These are phyloP conservation scores for Pichia gijzeniarum DNA, from an alignment of 805 yeast genomes.

Conservation along the genomic window DNA sequence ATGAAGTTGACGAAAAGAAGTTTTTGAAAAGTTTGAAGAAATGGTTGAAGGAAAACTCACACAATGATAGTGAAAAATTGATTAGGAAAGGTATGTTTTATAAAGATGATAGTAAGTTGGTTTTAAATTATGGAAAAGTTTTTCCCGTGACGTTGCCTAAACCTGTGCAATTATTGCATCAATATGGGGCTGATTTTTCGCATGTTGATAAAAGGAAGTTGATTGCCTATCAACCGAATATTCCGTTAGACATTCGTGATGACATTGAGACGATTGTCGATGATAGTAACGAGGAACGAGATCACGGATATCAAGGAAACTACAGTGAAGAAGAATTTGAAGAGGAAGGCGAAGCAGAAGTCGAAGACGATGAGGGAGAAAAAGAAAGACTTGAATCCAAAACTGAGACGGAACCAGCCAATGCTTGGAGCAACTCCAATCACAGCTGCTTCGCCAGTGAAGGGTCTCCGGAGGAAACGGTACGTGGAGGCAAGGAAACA, in stretches of 20 bases:
- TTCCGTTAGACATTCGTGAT: conserved; percentile 67
- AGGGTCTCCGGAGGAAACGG: not conserved
- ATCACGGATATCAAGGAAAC: conserved; percentile 20
- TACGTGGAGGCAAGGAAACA: conserved; percentile 2
- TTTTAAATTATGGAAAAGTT: conserved; percentile 42
- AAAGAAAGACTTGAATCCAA: no score
- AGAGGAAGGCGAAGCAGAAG: conserved; percentile 13
- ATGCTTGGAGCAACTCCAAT: not conserved
- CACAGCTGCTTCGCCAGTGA: not conserved
- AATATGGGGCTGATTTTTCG: conserved; percentile 73
- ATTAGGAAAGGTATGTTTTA: conserved; percentile 18
- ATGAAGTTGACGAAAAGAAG: conserved; percentile 75
- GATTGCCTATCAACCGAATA: conserved; percentile 57
- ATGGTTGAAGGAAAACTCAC: conserved; percentile 31
- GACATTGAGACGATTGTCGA: conserved; percentile 63
- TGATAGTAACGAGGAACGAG: conserved; percentile 23
- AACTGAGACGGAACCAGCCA: not conserved
- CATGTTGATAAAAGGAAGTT: conserved; percentile 51
- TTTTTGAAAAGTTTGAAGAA: conserved; percentile 48
- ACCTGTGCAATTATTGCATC: conserved; percentile 60
- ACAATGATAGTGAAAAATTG: conserved; percentile 11
- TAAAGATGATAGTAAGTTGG: conserved; percentile 27
- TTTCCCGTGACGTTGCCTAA: conserved; percentile 65
- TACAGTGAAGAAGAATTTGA: conserved; percentile 19
- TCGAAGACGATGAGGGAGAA: conserved; percentile 8